Base-by-base conservation (phyloP, 2,329 filamentous ascomycete genomes). In the Fusarium sororula region DNA sequence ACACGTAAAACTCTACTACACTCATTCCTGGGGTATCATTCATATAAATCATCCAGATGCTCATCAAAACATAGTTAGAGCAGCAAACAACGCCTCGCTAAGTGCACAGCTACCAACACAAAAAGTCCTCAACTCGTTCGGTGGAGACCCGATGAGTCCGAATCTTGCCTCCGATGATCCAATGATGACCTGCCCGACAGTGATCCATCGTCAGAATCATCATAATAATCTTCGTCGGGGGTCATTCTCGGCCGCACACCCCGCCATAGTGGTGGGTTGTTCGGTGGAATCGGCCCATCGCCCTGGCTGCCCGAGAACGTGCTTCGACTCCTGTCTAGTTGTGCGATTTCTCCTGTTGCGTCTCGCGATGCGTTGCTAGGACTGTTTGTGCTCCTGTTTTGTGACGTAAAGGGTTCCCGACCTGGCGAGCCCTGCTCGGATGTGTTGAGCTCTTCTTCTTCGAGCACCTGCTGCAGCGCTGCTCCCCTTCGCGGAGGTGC, bases 401-500 rank as follows among this genome's bases (percentile, higher is more conserved):
- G 75, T 32, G 66, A 75, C 57, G 44, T 48, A 35, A 74, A 61
- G 32, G 28, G 54, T n/a, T 70, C 72, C 38, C 66, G 60, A 20
- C 30, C 55, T 32, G 55, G 39, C 38, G 71, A 73, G n/a, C 61
- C 66, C 18, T 74, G 65, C n/a, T 70, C 65, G 11, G 72, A 28
- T 18, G 73, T 70, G 61, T 69, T 72, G 14, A 76, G 56, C 38
- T 80, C 85, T 64, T 90, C 87, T 68, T 91, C 89, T 66, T 90
- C 88, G 5, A 90, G 80, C 13, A 91, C 83, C 61, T 87, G 85
- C n/a, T 87, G 86, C 8, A 91, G 79, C 53, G 88, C 87, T 1
- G 87, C 85, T 10, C 89, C 89, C 65, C 85, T 83, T n/a, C 90
- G 85, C 41, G 87, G 85, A 24, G 90, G 90, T 2, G 90, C 89